These are phyloP conservation scores for Rhizoctonia solani DNA, from an alignment of 1,284 basidiomycete species.

Conservation along the genomic window DNA sequence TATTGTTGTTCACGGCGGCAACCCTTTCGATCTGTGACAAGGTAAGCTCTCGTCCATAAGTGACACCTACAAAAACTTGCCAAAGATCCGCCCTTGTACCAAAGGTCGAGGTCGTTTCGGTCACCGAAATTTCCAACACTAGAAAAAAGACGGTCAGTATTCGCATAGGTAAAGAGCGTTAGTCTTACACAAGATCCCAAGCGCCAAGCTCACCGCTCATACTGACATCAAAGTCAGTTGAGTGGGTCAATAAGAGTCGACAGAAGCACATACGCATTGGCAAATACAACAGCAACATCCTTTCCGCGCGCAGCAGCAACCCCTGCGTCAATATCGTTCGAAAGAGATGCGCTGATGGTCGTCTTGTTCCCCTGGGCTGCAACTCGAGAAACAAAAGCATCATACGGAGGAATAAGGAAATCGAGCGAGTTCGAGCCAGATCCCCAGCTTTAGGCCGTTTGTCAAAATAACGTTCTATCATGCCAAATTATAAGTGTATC, in stretches of 20 bases:
- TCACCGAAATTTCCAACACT: conserved; percentile 30
- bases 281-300: conserved; percentile 38
- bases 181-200: conserved; percentile 30
- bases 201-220: conserved; percentile 36
- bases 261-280: conserved; percentile 32
- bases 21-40: conserved; percentile 37
- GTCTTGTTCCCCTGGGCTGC: conserved; percentile 23
- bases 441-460: conserved; percentile 35
- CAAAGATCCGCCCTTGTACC: conserved; percentile 38
- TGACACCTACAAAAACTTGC: conserved; percentile 11
- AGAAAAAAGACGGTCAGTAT: neutral
- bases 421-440: conserved; percentile 39
- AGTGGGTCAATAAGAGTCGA: neutral
- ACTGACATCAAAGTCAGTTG: neutral
- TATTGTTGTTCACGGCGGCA: conserved; percentile 44
- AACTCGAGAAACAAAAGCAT: conserved; percentile 35
- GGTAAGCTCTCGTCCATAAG: neutral
- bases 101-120: conserved; percentile 38
- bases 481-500: neutral
- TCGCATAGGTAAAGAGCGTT: neutral
- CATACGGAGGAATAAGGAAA: conserved; percentile 37
- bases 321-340: conserved; percentile 36
- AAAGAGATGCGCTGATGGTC: conserved; percentile 32
- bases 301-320: conserved; percentile 36
- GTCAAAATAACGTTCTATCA: neutral